These are phyloP conservation scores for Lagenaria siceraria DNA, from an alignment of 306 rosid species.

Conservation along the genomic window DNA sequence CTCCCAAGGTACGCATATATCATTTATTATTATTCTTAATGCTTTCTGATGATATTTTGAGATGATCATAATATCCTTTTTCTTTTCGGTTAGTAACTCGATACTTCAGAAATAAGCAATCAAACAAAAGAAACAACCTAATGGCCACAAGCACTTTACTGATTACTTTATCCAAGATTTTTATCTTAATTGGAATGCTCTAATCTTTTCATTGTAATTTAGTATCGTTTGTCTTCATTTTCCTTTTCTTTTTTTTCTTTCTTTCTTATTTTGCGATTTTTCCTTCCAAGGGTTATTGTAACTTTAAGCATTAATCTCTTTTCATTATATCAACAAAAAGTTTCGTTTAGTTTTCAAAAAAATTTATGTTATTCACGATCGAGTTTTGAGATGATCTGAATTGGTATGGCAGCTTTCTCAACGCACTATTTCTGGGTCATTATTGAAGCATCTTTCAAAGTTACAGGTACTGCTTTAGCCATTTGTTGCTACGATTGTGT, in stretches of 20 bases:
- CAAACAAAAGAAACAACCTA: neutral
- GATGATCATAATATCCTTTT: neutral
- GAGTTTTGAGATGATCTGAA: neutral
- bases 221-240: neutral
- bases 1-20: slow-evolving; percentile 57
- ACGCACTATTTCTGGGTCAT: slow-evolving; percentile 84
- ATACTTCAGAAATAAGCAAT: neutral
- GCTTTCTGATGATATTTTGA: neutral
- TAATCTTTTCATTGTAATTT: too few species aligned
- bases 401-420: slow-evolving; percentile 74
- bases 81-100: neutral
- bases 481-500: neutral
- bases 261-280: too few species aligned
- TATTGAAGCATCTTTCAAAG: slow-evolving; percentile 92
- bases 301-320: too few species aligned
- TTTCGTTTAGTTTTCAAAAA: neutral
- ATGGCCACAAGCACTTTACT: neutral
- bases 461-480: slow-evolving; percentile 53
- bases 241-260: neutral
- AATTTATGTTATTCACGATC: neutral
- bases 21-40: neutral
- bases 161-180: too few species aligned
- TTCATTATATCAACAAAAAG: neutral
- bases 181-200: too few species aligned
- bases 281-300: too few species aligned